phyloP scores from a whole-genome alignment of 1,284 basidiomycete genomes.

The Ganoderma multipileum region DNA sequence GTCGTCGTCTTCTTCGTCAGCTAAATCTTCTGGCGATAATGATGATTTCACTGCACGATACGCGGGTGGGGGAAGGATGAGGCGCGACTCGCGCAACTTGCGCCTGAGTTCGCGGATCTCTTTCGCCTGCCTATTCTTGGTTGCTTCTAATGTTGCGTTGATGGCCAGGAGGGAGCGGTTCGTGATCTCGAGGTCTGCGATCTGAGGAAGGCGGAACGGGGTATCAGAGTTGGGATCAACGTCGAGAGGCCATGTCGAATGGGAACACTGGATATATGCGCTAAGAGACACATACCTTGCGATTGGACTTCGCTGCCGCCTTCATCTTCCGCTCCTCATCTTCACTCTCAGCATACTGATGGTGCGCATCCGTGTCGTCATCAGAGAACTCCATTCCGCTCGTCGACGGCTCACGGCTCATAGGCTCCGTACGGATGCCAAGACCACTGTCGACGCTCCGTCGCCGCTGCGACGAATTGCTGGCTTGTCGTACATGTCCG shows the following conservation, averaged over 20 bases:
- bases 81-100: slow-evolving; percentile 77
- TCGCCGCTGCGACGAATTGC: slow-evolving; percentile 24
- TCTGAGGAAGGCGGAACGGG: slow-evolving; percentile 49
- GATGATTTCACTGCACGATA: slow-evolving; percentile 64
- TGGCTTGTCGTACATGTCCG: slow-evolving; percentile 25
- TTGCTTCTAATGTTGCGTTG: slow-evolving; percentile 75
- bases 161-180: slow-evolving; percentile 81
- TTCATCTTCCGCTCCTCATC: slow-evolving; percentile 61
- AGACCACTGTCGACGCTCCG: slow-evolving; percentile 34
- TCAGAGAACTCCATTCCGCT: slow-evolving; percentile 30
- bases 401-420: slow-evolving; percentile 30
- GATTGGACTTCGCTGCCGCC: slow-evolving; percentile 77
- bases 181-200: slow-evolving; percentile 84
- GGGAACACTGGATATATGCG: slow-evolving; percentile 7
- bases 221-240: neutral
- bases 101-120: slow-evolving; percentile 71
- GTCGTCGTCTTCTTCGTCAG: slow-evolving; percentile 46
- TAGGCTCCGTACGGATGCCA: slow-evolving; percentile 28
- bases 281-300: slow-evolving; percentile 62
- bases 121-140: slow-evolving; percentile 78
- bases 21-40: slow-evolving; percentile 46
- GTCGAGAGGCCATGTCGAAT: neutral
- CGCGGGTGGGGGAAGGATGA: slow-evolving; percentile 72
- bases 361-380: slow-evolving; percentile 33
- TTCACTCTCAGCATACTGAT: slow-evolving; percentile 32